Percentiles rank a stretch among this genome's conserved stretches.
Conservation (phyloP, 257 asterid genomes). For the Nicotiana otophora region DNA sequence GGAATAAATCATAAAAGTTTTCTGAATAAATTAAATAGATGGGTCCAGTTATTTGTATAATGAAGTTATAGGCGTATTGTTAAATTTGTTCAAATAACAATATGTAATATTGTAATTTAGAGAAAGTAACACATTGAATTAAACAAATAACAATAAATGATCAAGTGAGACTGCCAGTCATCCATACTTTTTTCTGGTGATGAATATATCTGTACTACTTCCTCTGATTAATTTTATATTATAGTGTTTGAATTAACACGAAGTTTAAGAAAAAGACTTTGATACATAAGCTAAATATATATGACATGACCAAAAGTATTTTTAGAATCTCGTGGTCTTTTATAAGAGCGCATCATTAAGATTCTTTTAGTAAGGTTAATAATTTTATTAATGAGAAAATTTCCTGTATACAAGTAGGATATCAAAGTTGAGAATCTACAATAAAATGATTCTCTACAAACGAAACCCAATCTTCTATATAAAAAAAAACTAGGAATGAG, state of each 20-base stretch:
- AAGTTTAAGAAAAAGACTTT: neutral
- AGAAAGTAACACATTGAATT: neutral
- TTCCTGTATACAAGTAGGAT: no score
- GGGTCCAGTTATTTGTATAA: neutral
- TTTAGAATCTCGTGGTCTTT: no score
- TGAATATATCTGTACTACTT: neutral
- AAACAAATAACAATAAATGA: neutral
- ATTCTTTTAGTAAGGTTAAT: no score
- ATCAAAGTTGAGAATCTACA: no score
- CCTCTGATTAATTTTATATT: neutral
- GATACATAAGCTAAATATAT: no score
- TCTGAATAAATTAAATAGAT: neutral
- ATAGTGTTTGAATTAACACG: neutral
- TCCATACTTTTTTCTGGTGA: neutral
- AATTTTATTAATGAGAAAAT: no score
- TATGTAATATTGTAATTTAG: neutral
- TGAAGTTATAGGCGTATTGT: neutral
- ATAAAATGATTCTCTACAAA: no score
- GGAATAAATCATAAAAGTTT: neutral
- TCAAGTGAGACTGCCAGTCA: neutral
- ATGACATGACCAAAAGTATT: no score
- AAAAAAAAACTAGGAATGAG: no score
- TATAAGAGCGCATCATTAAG: no score
- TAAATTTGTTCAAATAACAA: neutral
- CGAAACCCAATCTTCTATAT: no score